These are phyloP conservation scores for Lactarius sanguifluus DNA, from an alignment of 768 basidiomycete genomes.

Conservation along the genomic window DNA sequence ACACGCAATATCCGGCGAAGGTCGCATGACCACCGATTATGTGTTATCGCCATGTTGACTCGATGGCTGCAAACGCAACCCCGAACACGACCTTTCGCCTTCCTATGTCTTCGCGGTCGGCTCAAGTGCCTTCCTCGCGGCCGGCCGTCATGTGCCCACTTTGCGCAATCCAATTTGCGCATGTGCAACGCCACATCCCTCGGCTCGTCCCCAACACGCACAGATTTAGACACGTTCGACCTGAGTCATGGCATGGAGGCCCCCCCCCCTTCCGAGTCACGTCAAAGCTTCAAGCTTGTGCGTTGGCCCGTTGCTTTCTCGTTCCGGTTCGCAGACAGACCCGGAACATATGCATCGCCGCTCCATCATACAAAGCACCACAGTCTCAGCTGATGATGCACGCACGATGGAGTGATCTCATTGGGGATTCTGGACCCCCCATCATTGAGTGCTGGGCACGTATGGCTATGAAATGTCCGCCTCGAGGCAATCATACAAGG, in stretches of 20 bases:
- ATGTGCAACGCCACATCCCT: conserved; percentile 13
- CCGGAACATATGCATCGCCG: conserved; percentile 4
- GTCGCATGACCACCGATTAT: conserved; percentile 21
- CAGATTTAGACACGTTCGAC: conserved; percentile 3
- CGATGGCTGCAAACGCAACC: neutral
- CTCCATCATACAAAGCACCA: neutral
- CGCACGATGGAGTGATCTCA: conserved; percentile 4
- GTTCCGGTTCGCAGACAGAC: neutral
- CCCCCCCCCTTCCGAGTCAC: neutral
- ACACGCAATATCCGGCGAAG: conserved; percentile 10
- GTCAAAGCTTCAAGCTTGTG: neutral
- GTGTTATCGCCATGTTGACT: conserved; percentile 16
- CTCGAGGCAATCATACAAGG: neutral
- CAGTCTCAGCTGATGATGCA: conserved; percentile 18
- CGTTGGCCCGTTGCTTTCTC: neutral
- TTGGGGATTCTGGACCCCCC: neutral
- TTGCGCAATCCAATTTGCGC: conserved; percentile 2
- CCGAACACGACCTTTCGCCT: conserved; percentile 4
- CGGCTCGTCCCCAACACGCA: neutral
- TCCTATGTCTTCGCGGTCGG: neutral
- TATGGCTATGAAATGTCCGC: neutral
- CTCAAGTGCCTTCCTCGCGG: neutral
- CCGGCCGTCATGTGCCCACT: conserved; percentile 18
- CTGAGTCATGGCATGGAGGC: neutral
- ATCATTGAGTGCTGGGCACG: neutral